phyloP scores from a whole-genome alignment of 2,329 filamentous ascomycete genomes.

The Hypoxylon sp. region DNA sequence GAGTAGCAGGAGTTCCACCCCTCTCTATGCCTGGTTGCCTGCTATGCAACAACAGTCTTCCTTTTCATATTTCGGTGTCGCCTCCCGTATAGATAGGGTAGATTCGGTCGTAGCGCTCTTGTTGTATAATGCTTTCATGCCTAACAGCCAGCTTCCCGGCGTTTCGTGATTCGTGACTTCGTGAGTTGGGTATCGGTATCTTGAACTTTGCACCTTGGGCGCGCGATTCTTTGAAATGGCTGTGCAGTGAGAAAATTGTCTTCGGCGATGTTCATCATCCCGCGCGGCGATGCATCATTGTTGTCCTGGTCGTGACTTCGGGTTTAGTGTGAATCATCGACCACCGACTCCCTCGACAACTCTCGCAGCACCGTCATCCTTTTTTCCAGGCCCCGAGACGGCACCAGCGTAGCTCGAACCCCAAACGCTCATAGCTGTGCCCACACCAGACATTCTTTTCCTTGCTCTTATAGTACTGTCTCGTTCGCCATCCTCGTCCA shows the following conservation, averaged over 20 bases:
- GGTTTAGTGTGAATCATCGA: constrained; percentile 44
- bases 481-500: constrained; percentile 74
- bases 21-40: constrained; percentile 35
- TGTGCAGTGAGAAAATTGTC: constrained; percentile 1
- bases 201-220: constrained; percentile 22
- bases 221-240: constrained; percentile 13
- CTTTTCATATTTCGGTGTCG: constrained; percentile 26
- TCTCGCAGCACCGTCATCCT: constrained; percentile 50
- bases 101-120: constrained; percentile 30
- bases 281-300: constrained; percentile 20
- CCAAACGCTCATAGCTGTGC: constrained; percentile 50
- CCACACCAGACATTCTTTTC: constrained; percentile 65
- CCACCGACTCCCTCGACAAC: constrained; percentile 52
- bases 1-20: constrained; percentile 26
- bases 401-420: constrained; percentile 55
- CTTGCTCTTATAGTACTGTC: constrained; percentile 61
- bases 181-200: constrained; percentile 31
- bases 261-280: constrained; percentile 21
- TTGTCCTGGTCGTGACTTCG: constrained; percentile 11
- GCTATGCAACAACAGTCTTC: constrained; percentile 42
- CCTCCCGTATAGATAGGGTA: constrained; percentile 12
- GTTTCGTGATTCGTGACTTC: constrained; percentile 45
- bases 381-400: constrained; percentile 50
- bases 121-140: constrained; percentile 28
- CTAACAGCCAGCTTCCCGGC: constrained; percentile 30